Conservation (phyloP, 2,329 filamentous ascomycete species). For the Simplicillium aogashimaense region DNA sequence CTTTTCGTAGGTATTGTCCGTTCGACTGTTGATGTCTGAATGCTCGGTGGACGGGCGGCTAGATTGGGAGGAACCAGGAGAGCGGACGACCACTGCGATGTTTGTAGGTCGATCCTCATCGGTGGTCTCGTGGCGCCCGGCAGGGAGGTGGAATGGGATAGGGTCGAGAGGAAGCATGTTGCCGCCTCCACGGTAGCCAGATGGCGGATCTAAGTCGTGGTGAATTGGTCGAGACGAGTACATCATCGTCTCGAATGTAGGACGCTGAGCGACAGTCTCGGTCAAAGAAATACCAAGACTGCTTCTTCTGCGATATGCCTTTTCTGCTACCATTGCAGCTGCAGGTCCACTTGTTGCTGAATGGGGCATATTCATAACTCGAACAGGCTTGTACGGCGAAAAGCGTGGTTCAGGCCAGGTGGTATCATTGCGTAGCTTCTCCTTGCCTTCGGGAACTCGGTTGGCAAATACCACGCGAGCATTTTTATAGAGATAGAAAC, state of each 20-base stretch:
- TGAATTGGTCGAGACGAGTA: slow-evolving; percentile 13
- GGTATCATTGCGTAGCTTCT: slow-evolving; percentile 82
- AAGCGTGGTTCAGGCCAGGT: slow-evolving; percentile 83
- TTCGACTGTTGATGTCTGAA: slow-evolving; percentile 18
- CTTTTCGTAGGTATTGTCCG: slow-evolving; percentile 49
- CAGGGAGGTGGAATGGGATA: slow-evolving; percentile 36
- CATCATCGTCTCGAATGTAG: slow-evolving; percentile 23
- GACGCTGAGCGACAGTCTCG: slow-evolving; percentile 11
- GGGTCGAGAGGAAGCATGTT: slow-evolving; percentile 24
- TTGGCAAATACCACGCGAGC: slow-evolving; percentile 96
- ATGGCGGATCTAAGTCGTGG: slow-evolving; percentile 8
- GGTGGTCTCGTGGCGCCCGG: slow-evolving; percentile 20
- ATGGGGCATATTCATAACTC: slow-evolving; percentile 36
- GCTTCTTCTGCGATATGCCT: slow-evolving; percentile 44
- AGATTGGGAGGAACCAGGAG: slow-evolving; percentile 16
- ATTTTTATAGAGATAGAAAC: slow-evolving; percentile 84
- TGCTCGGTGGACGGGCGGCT: slow-evolving; percentile 26
- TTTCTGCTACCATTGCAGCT: slow-evolving; percentile 47
- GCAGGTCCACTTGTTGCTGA: slow-evolving; percentile 28
- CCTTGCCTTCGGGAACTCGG: slow-evolving; percentile 88
- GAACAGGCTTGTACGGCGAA: slow-evolving; percentile 66
- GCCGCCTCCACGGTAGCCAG: neutral
- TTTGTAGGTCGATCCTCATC: slow-evolving; percentile 18
- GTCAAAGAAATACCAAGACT: slow-evolving; percentile 41
- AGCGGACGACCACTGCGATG: slow-evolving; percentile 12